Evolutionary conservation across 2,329 filamentous ascomycete genomes (phyloP).

Genomic region (Emydomyces testavorans): DNA sequence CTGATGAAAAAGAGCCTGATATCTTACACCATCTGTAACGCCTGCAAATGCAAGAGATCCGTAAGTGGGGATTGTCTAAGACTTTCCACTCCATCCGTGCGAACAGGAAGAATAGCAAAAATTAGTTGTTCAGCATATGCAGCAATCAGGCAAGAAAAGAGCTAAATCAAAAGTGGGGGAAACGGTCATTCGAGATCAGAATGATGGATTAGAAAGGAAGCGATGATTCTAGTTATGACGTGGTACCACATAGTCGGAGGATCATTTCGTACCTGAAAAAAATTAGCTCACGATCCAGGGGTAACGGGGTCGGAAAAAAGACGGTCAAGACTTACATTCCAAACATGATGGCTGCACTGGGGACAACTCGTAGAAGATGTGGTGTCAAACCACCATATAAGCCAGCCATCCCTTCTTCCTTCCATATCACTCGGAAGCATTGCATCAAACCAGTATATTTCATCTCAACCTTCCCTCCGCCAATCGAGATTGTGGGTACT

Average conservation of each 20-base stretch:
- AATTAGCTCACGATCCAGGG: neutral
- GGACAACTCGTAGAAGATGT: constrained; percentile 81
- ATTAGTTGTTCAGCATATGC: constrained; percentile 7
- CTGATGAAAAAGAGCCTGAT: neutral
- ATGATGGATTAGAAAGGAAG: too few relatives aligned
- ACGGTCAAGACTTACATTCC: constrained; percentile 34
- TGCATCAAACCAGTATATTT: constrained; percentile 85
- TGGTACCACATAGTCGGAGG: constrained; percentile 16
- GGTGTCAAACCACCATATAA: constrained; percentile 87
- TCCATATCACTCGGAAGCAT: constrained; percentile 78
- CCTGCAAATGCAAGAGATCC: constrained; percentile 6
- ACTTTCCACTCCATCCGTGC: neutral
- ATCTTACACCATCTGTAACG: neutral
- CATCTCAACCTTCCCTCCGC: constrained; percentile 46
- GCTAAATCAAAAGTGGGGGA: too few relatives aligned
- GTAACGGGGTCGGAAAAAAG: neutral
- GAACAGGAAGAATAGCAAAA: neutral
- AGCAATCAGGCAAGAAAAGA: too few relatives aligned
- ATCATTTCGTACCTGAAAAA: constrained; percentile 15
- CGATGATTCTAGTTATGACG: too few relatives aligned
- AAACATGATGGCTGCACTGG: constrained; percentile 92
- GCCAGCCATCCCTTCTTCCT: constrained; percentile 73
- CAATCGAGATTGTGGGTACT: constrained; percentile 68
- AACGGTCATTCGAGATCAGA: neutral
- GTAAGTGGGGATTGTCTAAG: constrained; percentile 5